phyloP scores from a whole-genome alignment of 768 basidiomycete genomes.

The Fomitopsis serialis region DNA sequence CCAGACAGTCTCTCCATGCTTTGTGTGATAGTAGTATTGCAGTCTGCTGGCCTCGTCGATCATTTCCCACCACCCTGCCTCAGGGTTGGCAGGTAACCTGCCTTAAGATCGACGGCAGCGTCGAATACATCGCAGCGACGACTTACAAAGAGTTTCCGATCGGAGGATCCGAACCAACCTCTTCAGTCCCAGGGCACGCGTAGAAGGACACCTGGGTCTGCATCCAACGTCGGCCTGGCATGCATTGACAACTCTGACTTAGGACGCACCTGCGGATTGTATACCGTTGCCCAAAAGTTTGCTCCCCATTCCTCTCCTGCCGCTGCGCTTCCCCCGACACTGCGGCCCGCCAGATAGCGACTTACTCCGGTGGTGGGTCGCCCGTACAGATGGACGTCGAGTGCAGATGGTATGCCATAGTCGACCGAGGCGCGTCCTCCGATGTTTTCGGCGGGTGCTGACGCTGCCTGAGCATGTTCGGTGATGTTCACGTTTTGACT shows the following conservation, averaged over 20 bases:
- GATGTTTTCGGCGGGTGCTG: not conserved
- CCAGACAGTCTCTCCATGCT: slow-evolving; percentile 89
- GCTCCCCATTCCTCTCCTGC: slow-evolving; percentile 61
- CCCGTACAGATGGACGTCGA: slow-evolving; percentile 24
- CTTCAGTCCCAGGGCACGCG: slow-evolving; percentile 88
- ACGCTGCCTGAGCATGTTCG: not conserved
- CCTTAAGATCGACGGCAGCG: not conserved
- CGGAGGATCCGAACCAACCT: slow-evolving; percentile 92
- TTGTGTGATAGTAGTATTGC: slow-evolving; percentile 93
- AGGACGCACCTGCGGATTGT: slow-evolving; percentile 73
- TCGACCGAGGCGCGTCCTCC: not conserved
- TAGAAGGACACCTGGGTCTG: slow-evolving; percentile 65
- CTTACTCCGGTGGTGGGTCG: slow-evolving; percentile 8
- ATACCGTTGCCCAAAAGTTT: slow-evolving; percentile 91
- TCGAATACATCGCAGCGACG: not conserved
- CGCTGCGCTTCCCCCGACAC: slow-evolving; percentile 1
- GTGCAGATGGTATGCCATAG: slow-evolving; percentile 8
- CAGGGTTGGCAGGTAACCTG: slow-evolving; percentile 75
- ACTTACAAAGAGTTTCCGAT: slow-evolving; percentile 83
- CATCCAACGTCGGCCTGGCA: not conserved
- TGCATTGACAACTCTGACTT: not conserved
- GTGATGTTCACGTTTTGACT: not conserved
- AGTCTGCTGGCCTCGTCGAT: slow-evolving; percentile 78
- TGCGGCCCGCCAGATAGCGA: slow-evolving; percentile 2
- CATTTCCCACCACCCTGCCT: slow-evolving; percentile 97